Conservation (phyloP, 2,329 filamentous ascomycete species). For the Beauveria australis region DNA sequence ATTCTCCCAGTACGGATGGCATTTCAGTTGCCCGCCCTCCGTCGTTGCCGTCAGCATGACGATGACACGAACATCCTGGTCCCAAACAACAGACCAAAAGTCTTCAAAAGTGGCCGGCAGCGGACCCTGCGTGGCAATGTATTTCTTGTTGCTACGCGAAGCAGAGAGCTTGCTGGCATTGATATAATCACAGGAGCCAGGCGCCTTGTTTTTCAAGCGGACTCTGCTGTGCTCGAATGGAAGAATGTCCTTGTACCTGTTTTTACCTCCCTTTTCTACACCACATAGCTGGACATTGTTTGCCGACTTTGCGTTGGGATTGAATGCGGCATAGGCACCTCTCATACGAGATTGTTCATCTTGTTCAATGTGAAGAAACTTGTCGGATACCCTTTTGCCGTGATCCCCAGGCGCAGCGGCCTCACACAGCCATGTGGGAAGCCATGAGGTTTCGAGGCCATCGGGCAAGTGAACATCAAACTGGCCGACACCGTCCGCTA, state of each 20-base stretch:
- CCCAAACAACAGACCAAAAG: slow-evolving; percentile 97
- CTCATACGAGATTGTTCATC: slow-evolving; percentile 90
- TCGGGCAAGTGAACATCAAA: slow-evolving; percentile 46
- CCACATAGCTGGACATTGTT: slow-evolving; percentile 67
- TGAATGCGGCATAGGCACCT: slow-evolving; percentile 53
- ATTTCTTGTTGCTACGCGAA: slow-evolving; percentile 75
- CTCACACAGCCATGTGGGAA: slow-evolving; percentile 71
- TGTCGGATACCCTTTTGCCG: slow-evolving; percentile 72
- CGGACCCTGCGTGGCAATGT: slow-evolving; percentile 93
- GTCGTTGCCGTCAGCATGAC: slow-evolving; percentile 95
- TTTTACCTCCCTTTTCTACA: slow-evolving; percentile 90
- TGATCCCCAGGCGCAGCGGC: slow-evolving; percentile 60
- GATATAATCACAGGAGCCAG: slow-evolving; percentile 80
- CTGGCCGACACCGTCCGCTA: slow-evolving; percentile 88
- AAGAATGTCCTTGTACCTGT: slow-evolving; percentile 95
- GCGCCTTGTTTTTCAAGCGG: slow-evolving; percentile 58
- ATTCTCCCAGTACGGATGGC: slow-evolving; percentile 85
- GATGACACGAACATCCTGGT: slow-evolving; percentile 88
- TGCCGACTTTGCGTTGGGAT: slow-evolving; percentile 23
- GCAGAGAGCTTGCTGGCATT: slow-evolving; percentile 86
- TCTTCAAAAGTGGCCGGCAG: slow-evolving; percentile 92
- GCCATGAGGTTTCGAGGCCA: slow-evolving; percentile 37
- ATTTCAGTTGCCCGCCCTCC: slow-evolving; percentile 89
- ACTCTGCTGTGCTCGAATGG: slow-evolving; percentile 93
- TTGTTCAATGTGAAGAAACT: slow-evolving; percentile 76